These are phyloP conservation scores for Fusarium pseudocircinatum DNA, from an alignment of 2,329 filamentous ascomycete species.

Conservation along the genomic window DNA sequence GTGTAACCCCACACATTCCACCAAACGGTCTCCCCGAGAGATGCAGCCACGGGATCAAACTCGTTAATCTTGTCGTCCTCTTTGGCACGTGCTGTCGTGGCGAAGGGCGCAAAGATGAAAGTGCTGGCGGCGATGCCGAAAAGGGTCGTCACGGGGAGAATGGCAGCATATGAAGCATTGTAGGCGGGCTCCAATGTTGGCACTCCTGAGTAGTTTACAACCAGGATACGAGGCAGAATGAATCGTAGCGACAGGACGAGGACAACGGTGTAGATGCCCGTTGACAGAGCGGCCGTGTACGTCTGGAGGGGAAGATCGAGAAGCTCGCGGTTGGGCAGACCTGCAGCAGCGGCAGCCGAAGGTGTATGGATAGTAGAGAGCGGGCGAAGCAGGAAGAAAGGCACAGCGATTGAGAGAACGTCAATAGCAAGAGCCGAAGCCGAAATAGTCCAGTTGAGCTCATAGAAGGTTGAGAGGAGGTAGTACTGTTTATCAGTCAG, in stretches of 20 bases:
- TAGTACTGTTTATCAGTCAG: conserved; percentile 64
- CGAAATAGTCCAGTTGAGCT: conserved; percentile 69
- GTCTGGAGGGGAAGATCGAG: conserved; percentile 70
- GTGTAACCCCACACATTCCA: conserved; percentile 79
- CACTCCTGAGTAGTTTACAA: conserved; percentile 78
- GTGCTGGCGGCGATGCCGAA: conserved; percentile 76
- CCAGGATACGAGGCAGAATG: conserved; percentile 76
- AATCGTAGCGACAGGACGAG: conserved; percentile 75
- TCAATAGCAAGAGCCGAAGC: conserved; percentile 73
- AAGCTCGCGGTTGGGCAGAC: conserved; percentile 70
- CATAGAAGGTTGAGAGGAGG: conserved; percentile 82
- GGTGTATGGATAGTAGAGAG: conserved; percentile 71
- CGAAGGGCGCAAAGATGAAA: conserved; percentile 80
- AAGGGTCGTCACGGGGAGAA: conserved; percentile 66
- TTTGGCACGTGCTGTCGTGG: conserved; percentile 60
- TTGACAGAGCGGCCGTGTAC: conserved; percentile 74
- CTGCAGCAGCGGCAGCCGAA: conserved; percentile 50
- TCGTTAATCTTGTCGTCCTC: conserved; percentile 59
- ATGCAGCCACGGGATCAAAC: conserved; percentile 73
- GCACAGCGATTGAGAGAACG: conserved; percentile 72
- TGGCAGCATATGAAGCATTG: conserved; percentile 66
- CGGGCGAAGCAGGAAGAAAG: conserved; percentile 78
- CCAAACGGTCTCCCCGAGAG: conserved; percentile 73
- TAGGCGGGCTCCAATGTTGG: conserved; percentile 75
- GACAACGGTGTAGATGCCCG: conserved; percentile 78